Percentiles rank a stretch among this genome's conserved stretches.
These are phyloP conservation scores for Coprinellus micaceus DNA, from an alignment of 768 basidiomycete genomes.

Conservation along the genomic window DNA sequence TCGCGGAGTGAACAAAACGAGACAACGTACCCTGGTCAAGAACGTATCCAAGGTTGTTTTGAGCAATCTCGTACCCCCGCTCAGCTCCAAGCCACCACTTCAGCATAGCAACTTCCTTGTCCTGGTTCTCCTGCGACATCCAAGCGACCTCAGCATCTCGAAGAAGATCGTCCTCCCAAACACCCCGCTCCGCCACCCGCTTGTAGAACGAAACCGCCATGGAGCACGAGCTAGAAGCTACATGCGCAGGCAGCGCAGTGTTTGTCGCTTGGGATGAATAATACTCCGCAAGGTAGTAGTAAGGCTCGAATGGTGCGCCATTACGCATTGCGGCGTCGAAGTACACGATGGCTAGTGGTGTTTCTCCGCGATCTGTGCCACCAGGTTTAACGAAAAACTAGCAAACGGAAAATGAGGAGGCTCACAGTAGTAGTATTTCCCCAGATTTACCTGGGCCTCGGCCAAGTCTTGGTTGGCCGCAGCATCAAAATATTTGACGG, in stretches of 20 bases:
- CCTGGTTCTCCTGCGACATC: slow-evolving; percentile 64
- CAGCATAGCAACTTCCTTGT: slow-evolving; percentile 80
- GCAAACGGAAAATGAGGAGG: slow-evolving; percentile 11
- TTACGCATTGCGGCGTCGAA: slow-evolving; percentile 83
- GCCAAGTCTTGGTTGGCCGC: slow-evolving; percentile 88
- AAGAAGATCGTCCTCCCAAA: slow-evolving; percentile 79
- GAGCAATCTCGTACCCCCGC: slow-evolving; percentile 85
- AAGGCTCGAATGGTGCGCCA: slow-evolving; percentile 93
- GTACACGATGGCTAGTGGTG: slow-evolving; percentile 59
- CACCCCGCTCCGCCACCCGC: slow-evolving; percentile 84
- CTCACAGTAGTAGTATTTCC: slow-evolving; percentile 62
- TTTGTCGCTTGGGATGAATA: slow-evolving; percentile 57
- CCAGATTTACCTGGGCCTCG: slow-evolving; percentile 89
- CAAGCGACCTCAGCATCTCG: slow-evolving; percentile 77
- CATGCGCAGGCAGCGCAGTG: slow-evolving; percentile 38
- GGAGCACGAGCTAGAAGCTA: slow-evolving; percentile 74
- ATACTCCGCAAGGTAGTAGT: slow-evolving; percentile 87
- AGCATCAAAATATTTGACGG: slow-evolving; percentile 61
- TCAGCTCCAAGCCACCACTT: slow-evolving; percentile 97
- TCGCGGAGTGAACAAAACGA: background rate
- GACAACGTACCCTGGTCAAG: slow-evolving; percentile 77
- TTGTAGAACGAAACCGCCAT: slow-evolving; percentile 93
- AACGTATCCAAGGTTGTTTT: slow-evolving; percentile 91
- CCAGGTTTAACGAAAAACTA: slow-evolving; percentile 9
- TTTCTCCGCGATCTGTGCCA: slow-evolving; percentile 63